A percentile compares a stretch with the other conserved stretches of the same genome.
Conservation (phyloP, 2,329 filamentous ascomycete genomes). For the Pseudogymnoascus sp. region DNA sequence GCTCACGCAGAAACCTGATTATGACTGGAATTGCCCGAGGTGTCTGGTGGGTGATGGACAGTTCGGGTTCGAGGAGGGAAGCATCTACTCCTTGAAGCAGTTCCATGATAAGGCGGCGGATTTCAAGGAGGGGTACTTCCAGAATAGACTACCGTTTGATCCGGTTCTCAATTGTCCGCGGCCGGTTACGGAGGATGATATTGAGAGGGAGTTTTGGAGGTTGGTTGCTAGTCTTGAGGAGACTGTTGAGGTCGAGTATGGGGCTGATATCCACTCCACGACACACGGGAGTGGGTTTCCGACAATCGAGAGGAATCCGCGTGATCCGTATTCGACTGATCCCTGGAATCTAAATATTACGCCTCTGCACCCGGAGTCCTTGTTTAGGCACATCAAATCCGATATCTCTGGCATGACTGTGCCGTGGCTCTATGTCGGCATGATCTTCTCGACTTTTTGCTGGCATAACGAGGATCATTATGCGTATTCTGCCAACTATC, state of each 20-base stretch:
- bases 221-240: constrained; percentile 90
- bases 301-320: constrained; percentile 82
- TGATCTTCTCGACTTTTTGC: constrained; percentile 99
- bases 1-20: constrained; percentile 64
- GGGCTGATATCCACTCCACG: constrained; percentile 94
- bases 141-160: constrained; percentile 81
- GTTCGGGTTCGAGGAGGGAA: constrained; percentile 95
- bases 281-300: constrained; percentile 97
- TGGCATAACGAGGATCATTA: constrained; percentile 99
- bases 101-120: constrained; percentile 94
- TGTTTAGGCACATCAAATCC: constrained; percentile 95
- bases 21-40: constrained; percentile 92
- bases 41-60: constrained; percentile 94
- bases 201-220: constrained; percentile 94
- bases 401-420: constrained; percentile 99
- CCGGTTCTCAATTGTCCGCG: constrained; percentile 71
- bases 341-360: constrained; percentile 94
- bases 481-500: constrained; percentile 95
- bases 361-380: constrained; percentile 79
- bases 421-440: constrained; percentile 97
- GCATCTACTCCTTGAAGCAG: constrained; percentile 86
- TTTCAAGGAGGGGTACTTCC: constrained; percentile 92
- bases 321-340: constrained; percentile 77
- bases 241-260: constrained; percentile 95
- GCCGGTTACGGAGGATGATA: constrained; percentile 85